Base-by-base conservation (phyloP, 441 rosid species). In the Jatropha podagrica region DNA sequence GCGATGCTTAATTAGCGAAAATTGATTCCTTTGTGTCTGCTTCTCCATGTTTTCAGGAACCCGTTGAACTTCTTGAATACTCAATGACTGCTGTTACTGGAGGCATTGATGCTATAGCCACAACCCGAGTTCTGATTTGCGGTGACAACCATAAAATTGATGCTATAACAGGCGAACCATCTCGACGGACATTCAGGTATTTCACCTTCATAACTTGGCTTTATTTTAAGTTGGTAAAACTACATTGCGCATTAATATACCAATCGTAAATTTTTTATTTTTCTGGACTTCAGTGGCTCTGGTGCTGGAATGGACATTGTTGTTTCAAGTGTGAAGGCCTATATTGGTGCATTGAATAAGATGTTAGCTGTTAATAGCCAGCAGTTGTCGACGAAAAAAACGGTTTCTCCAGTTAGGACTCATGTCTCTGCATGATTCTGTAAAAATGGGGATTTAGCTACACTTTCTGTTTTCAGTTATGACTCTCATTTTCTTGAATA, bases 41-140 rank as follows among this genome's bases (percentile, higher is more conserved):
- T 55, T 68, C 18, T 37, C 2, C 38, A 6, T 73, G 20, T 23
- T 37, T 73, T 71, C 83, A 95, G 99, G 93, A 86, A 78, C 90
- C 93, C 0, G 86, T 79, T 12, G 76, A 86, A 49, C 95, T 96
- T 79, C 90, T 91, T 0, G 99, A 93, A 79, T 93, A 91, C 83
- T 92, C 97, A 58, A 52, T 96, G 91, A 90, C 9, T 72, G 93
- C 97, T 11, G 95, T 88, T 69, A 87, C 99, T 66, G 97, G 87
- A 90, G 97, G 97, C 81, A 92, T 93, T 12, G 99, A 96, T 80
- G 99, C 98, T 13, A 93, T 93, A 42, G 99, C 99, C 70, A 84
- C 92, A 48, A 94, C 99, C 5, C 91, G 98, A 14, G 99, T 96
- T 84, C 73, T 91, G 55, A 88, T 96, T 76, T 92, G 89, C 7